Percentiles rank a stretch among this genome's conserved stretches.
These are phyloP conservation scores for Botryococcus braunii DNA, from an alignment of 163 green algal species.

Conservation along the genomic window DNA sequence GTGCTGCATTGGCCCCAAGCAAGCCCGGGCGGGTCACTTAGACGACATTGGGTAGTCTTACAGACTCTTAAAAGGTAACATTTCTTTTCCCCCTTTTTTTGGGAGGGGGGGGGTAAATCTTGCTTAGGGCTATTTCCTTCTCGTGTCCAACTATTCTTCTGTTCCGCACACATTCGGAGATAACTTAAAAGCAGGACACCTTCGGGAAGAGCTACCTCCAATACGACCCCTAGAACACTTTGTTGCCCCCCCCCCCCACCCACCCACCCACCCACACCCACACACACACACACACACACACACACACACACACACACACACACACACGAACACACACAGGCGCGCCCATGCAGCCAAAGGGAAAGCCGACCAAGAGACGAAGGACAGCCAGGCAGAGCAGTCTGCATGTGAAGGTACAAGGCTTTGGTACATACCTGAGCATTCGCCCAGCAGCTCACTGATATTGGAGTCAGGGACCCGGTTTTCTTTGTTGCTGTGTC, in stretches of 20 bases:
- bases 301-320: not conserved
- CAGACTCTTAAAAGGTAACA: not conserved
- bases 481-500: too few species aligned
- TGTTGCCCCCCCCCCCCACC: not conserved
- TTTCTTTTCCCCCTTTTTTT: not conserved
- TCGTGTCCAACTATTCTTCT: not conserved
- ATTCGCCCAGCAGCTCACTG: constrained; percentile 4
- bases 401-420: not conserved
- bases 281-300: not conserved
- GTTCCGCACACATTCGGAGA: not conserved
- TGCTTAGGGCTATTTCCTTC: too few species aligned
- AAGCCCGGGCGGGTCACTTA: not conserved
- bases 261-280: not conserved
- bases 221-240: too few species aligned
- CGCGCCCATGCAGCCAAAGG: not conserved
- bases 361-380: not conserved
- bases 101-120: too few species aligned
- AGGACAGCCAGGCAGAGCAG: not conserved
- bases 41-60: not conserved
- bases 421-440: constrained; percentile 4
- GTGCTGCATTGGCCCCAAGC: not conserved
- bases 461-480: too few species aligned
- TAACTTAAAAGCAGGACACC: not conserved
- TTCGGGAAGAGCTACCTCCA: too few species aligned
- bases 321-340: not conserved